A percentile compares a stretch with the other conserved stretches of the same genome.
Evolutionary conservation across 768 basidiomycete genomes (phyloP).

Genomic region (Butyriboletus loyo): DNA sequence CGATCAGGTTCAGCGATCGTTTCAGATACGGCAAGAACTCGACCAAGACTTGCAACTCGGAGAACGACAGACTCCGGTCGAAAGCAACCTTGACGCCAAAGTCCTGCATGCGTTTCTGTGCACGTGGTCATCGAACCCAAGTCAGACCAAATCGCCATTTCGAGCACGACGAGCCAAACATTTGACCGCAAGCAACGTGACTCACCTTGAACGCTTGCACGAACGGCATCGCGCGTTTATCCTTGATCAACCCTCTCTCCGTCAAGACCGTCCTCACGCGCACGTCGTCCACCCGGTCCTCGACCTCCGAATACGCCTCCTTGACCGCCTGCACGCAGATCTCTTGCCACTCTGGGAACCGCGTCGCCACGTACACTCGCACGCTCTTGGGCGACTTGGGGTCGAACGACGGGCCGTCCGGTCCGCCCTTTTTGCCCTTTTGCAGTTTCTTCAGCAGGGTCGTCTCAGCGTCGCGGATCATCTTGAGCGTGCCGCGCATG

Average conservation of each 20-base stretch:
- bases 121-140: neutral
- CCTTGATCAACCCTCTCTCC: slow-evolving; percentile 81
- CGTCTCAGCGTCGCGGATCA: slow-evolving; percentile 84
- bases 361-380: slow-evolving; percentile 84
- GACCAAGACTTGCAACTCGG: slow-evolving; percentile 67
- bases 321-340: slow-evolving; percentile 71
- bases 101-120: slow-evolving; percentile 77
- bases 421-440: slow-evolving; percentile 67
- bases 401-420: slow-evolving; percentile 58
- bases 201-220: slow-evolving; percentile 91
- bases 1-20: slow-evolving; percentile 65
- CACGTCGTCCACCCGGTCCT: slow-evolving; percentile 75
- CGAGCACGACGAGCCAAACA: neutral
- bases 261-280: slow-evolving; percentile 68
- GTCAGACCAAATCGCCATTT: neutral
- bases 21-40: slow-evolving; percentile 80
- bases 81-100: slow-evolving; percentile 76
- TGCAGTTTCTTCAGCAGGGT: slow-evolving; percentile 72
- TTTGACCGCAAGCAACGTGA: slow-evolving; percentile 32
- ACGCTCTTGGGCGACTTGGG: slow-evolving; percentile 83
- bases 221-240: slow-evolving; percentile 96
- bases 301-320: slow-evolving; percentile 56
- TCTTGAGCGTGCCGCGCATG: slow-evolving; percentile 90
- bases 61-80: slow-evolving; percentile 79
- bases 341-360: slow-evolving; percentile 95